Evolutionary conservation across 2,329 filamentous ascomycete genomes (phyloP).

Genomic region (Botrytis paeoniae): DNA sequence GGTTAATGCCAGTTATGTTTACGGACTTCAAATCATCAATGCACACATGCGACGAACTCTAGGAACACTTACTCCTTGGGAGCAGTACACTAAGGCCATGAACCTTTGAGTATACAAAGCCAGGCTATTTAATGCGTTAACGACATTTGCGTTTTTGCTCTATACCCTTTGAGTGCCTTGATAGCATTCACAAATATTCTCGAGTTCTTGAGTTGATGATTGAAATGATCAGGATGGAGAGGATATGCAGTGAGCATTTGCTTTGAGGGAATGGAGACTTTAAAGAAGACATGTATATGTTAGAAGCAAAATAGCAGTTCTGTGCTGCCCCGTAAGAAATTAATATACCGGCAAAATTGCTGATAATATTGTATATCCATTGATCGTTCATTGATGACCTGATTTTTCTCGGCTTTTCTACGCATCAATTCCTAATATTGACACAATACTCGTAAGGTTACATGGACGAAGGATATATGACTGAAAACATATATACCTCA

Average conservation of each 20-base stretch:
- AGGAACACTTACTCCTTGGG: constrained; percentile 76
- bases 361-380: not conserved
- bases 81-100: constrained; percentile 28
- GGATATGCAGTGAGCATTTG: not conserved
- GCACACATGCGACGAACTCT: constrained; percentile 87
- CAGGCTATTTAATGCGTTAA: constrained; percentile 4
- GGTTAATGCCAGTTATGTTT: constrained; percentile 98
- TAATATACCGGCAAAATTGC: constrained; percentile 9
- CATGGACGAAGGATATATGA: not conserved
- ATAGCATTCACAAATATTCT: not conserved
- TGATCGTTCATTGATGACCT: not conserved
- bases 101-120: not conserved
- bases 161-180: constrained; percentile 2
- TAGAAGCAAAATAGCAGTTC: not conserved
- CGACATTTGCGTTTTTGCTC: constrained; percentile 11
- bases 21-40: constrained; percentile 83
- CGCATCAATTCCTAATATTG: not conserved
- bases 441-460: not conserved
- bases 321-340: not conserved
- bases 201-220: not conserved
- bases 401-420: not conserved
- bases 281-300: not conserved
- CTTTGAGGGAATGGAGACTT: not conserved
- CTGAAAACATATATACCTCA: not conserved
- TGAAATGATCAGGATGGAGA: not conserved